Base-by-base conservation (phyloP, 2,329 filamentous ascomycete species). In the Domatiomyces globalis region DNA sequence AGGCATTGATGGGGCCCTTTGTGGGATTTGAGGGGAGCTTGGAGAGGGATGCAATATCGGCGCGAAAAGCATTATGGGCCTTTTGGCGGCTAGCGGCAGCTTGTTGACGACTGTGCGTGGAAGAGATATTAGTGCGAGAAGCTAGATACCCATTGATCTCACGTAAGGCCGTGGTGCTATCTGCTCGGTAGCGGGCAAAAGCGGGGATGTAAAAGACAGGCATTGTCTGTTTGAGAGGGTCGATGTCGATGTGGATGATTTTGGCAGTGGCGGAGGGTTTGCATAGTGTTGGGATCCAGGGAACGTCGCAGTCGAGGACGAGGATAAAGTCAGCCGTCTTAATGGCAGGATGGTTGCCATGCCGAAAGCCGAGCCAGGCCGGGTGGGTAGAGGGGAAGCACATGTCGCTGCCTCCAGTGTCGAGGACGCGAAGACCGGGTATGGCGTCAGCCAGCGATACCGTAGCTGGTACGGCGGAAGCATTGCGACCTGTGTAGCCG, bases 241-340 rank as follows among this genome's bases (percentile, higher is more conserved):
- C 82, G 36, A 78, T 71, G 58, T 85, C 82, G 48, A 85, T 70
- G 58, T 85, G 81, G 52, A 78, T 75, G 56, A 85, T 77, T 53
- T 73, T 78, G 1, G 80, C 75, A 5, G 70, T 67, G 1, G 70
- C 65, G 2, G 70, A 73, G 0, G 81, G 81, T 45, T 74, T 73
- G 67, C 77, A 81, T 54, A 80, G 79, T 0, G 87, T 92, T n/a
- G 83, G 81, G 51, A 95, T 88, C 87, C 88, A 95, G 0, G 89
- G 89, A 0, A 95, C 87, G 63, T 95, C 89, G 57, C 87, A 94
- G 66, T 95, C 85, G 20, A 94, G 63, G 2, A 95, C 83, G 1
- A 95, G 59, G 53, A 95, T 94, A 9, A 87, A 78, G 64, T 95
- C 90, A 0, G 89, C 87, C 0, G 79, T 79, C 53, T 74, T 77